These are phyloP conservation scores for Coffea canephora DNA, from an alignment of 257 asterid genomes.

Conservation along the genomic window DNA sequence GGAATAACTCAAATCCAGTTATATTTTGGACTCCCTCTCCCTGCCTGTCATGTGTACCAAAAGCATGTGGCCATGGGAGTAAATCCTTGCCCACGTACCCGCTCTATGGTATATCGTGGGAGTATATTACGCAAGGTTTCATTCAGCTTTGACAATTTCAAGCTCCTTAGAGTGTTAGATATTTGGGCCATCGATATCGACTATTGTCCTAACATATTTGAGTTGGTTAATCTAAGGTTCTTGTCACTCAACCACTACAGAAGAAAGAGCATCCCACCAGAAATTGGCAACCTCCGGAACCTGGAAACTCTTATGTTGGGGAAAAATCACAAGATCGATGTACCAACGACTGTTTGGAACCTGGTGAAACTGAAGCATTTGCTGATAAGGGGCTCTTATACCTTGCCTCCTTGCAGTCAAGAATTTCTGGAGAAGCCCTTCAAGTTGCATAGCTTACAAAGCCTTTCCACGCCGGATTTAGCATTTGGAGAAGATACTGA, in stretches of 20 bases:
- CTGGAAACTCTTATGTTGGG: neutral
- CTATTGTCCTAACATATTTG: neutral
- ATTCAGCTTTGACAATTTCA: slow-evolving; percentile 1
- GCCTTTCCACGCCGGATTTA: neutral
- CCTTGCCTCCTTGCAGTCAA: neutral
- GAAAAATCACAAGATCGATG: too few species aligned
- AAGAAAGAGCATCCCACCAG: neutral
- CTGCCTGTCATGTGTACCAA: too few species aligned
- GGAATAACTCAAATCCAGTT: too few species aligned
- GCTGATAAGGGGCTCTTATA: neutral
- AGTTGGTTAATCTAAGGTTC: slow-evolving; percentile 13
- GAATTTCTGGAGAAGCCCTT: neutral
- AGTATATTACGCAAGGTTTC: neutral
- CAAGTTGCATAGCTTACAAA: neutral
- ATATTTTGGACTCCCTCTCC: too few species aligned
- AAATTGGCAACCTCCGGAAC: neutral
- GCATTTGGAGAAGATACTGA: neutral
- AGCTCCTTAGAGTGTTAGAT: slow-evolving; percentile 24
- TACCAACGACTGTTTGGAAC: neutral
- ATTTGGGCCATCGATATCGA: neutral
- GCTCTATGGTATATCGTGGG: too few species aligned
- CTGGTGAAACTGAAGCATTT: neutral
- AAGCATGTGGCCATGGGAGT: too few species aligned
- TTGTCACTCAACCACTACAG: neutral
- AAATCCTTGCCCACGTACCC: too few species aligned